phyloP scores from a whole-genome alignment of 495 filamentous ascomycete genomes.

The Xylaria intraflava region DNA sequence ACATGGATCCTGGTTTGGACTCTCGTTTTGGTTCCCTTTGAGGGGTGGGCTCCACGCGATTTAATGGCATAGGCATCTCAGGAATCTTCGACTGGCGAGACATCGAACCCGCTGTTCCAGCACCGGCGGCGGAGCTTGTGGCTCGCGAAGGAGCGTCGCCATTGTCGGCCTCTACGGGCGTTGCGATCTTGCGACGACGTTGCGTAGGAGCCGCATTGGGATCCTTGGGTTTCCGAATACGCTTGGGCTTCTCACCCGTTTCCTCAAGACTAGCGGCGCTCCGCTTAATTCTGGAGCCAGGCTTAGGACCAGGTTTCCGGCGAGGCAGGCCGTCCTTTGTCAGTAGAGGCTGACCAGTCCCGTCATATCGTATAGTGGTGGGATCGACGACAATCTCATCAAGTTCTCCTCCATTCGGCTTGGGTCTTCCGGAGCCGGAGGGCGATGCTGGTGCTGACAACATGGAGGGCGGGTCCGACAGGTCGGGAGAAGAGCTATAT shows the following conservation, averaged over 20 bases:
- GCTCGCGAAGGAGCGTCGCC: slow-evolving; percentile 13
- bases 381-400: slow-evolving; percentile 28
- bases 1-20: slow-evolving; percentile 38
- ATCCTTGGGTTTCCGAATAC: slow-evolving; percentile 50
- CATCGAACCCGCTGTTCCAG: neutral
- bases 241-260: slow-evolving; percentile 45
- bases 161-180: slow-evolving; percentile 26
- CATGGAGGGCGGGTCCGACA: slow-evolving; percentile 28
- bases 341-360: slow-evolving; percentile 27
- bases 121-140: slow-evolving; percentile 7
- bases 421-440: slow-evolving; percentile 13
- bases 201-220: slow-evolving; percentile 47
- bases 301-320: slow-evolving; percentile 48
- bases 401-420: slow-evolving; percentile 20
- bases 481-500: slow-evolving; percentile 25
- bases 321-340: slow-evolving; percentile 42
- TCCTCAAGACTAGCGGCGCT: slow-evolving; percentile 31
- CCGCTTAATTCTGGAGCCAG: slow-evolving; percentile 42
- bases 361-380: slow-evolving; percentile 25
- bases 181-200: slow-evolving; percentile 45
- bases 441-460: slow-evolving; percentile 22
- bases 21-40: slow-evolving; percentile 36
- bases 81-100: slow-evolving; percentile 33
- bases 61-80: slow-evolving; percentile 22
- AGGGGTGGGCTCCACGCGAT: slow-evolving; percentile 24